Conservation (phyloP, 345 rosid genomes). For the Acer negundo region DNA sequence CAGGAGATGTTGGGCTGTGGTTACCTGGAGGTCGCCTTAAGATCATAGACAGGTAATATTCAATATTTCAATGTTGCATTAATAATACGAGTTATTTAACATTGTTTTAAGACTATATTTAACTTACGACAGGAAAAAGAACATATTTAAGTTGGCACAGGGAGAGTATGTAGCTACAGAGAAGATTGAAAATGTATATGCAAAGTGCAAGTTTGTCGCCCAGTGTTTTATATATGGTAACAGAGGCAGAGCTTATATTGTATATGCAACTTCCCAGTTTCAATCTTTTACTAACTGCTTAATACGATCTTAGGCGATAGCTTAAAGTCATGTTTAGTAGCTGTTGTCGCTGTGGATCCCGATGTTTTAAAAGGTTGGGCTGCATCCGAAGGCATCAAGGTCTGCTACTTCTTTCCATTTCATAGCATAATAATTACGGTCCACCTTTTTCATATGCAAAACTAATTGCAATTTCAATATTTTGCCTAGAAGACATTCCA, state of each 20-base stretch:
- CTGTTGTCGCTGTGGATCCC: slow-evolving; percentile 72
- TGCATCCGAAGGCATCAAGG: slow-evolving; percentile 69
- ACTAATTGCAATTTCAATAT: neutral
- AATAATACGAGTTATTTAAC: neutral
- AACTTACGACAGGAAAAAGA: slow-evolving; percentile 60
- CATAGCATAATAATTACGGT: neutral
- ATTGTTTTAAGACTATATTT: neutral
- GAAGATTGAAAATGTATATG: slow-evolving; percentile 91
- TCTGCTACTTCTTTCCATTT: slow-evolving; percentile 9
- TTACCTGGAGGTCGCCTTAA: slow-evolving; percentile 84
- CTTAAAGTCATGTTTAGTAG: slow-evolving; percentile 76
- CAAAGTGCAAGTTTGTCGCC: slow-evolving; percentile 78
- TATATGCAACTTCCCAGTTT: slow-evolving; percentile 9
- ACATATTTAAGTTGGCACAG: slow-evolving; percentile 96
- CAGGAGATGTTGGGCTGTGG: slow-evolving; percentile 95
- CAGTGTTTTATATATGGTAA: slow-evolving; percentile 91
- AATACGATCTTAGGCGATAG: slow-evolving; percentile 69
- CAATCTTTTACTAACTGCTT: slow-evolving; percentile 21
- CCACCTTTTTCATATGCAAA: neutral
- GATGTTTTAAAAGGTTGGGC: slow-evolving; percentile 84
- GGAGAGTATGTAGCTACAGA: slow-evolving; percentile 99
- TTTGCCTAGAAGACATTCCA: neutral
- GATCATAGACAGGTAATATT: slow-evolving; percentile 60
- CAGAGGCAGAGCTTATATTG: slow-evolving; percentile 12
- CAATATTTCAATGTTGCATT: neutral